phyloP scores from a whole-genome alignment of 1,284 basidiomycete genomes.

The Rhizoctonia solani region DNA sequence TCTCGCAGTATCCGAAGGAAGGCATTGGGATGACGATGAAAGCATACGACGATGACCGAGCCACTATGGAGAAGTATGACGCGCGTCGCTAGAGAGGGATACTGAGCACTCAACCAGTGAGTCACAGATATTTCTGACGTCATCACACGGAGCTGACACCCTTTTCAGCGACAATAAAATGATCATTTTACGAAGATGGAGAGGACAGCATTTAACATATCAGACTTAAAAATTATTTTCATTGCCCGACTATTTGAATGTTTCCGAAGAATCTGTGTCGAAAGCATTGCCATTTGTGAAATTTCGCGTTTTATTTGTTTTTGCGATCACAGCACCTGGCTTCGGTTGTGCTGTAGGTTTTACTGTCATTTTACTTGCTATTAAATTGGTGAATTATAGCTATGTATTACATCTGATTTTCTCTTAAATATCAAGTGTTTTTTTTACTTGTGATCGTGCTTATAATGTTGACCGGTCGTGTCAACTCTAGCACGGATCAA shows the following conservation, averaged over 20 bases:
- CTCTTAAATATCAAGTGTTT: neutral
- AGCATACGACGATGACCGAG: neutral
- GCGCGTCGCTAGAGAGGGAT: neutral
- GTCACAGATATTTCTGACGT: neutral
- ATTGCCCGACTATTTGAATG: neutral
- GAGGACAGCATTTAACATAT: neutral
- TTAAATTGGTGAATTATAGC: constrained; percentile 7
- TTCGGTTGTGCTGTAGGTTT: neutral
- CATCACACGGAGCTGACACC: neutral
- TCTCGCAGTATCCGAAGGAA: neutral
- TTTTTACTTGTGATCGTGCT: too few species aligned
- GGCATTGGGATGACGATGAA: neutral
- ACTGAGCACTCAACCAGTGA: neutral
- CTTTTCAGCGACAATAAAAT: neutral
- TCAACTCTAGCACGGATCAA: too few species aligned
- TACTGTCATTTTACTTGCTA: neutral
- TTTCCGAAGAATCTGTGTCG: neutral
- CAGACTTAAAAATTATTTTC: neutral
- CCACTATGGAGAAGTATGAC: neutral
- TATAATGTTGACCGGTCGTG: too few species aligned
- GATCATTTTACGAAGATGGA: neutral
- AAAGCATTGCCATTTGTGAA: neutral
- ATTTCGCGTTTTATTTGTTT: neutral
- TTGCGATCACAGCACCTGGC: neutral
- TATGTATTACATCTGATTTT: neutral